Conservation (phyloP, 768 basidiomycete genomes). For the Tulasnella sp. region DNA sequence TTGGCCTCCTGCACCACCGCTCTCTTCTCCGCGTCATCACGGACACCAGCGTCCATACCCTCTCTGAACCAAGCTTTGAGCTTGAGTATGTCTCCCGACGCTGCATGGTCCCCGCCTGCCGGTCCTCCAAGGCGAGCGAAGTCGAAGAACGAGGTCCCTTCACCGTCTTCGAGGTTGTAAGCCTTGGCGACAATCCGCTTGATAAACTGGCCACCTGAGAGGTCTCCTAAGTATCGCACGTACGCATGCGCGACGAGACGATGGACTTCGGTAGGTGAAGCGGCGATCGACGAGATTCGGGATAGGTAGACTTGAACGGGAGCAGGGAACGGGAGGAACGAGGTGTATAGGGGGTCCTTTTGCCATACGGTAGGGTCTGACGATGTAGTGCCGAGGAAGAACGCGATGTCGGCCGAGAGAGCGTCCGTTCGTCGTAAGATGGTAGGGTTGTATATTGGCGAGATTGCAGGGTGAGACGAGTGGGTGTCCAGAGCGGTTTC, state of each 20-base stretch:
- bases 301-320: slow-evolving; percentile 41
- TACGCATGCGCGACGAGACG: slow-evolving; percentile 66
- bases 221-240: slow-evolving; percentile 72
- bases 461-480: background rate
- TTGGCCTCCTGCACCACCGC: slow-evolving; percentile 37
- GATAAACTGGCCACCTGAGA: slow-evolving; percentile 68
- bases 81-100: slow-evolving; percentile 50
- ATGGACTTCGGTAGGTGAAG: slow-evolving; percentile 37
- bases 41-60: slow-evolving; percentile 41
- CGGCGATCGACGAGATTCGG: slow-evolving; percentile 39
- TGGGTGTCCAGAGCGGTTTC: slow-evolving; percentile 41
- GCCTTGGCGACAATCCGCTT: slow-evolving; percentile 50
- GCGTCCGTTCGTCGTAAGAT: slow-evolving; percentile 50
- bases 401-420: slow-evolving; percentile 55
- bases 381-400: slow-evolving; percentile 36
- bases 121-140: slow-evolving; percentile 45
- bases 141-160: slow-evolving; percentile 55
- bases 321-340: slow-evolving; percentile 32
- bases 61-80: slow-evolving; percentile 63
- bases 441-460: slow-evolving; percentile 50
- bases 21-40: slow-evolving; percentile 35
- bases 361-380: slow-evolving; percentile 40
- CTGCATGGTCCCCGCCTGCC: slow-evolving; percentile 22
- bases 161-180: slow-evolving; percentile 45
- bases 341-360: slow-evolving; percentile 40